Percentiles rank a stretch among this genome's conserved stretches.
These are phyloP conservation scores for Phyllosticta capitalensis DNA, from an alignment of 2,329 filamentous ascomycete genomes.

Conservation along the genomic window DNA sequence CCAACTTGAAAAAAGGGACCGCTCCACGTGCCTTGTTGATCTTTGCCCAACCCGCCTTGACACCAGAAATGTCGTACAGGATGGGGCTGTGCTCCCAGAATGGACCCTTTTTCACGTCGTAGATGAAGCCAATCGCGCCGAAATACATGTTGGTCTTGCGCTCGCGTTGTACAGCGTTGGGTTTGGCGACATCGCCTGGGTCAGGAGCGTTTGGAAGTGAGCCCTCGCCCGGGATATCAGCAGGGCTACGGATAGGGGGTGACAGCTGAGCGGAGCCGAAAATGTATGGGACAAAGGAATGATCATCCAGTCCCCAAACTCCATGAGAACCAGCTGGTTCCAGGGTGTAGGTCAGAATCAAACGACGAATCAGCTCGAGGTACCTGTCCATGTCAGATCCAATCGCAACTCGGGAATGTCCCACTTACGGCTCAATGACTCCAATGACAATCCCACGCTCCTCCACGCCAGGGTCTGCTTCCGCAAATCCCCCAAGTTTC, in stretches of 20 bases:
- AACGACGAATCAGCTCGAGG: slow-evolving; percentile 64
- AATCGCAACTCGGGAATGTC: slow-evolving; percentile 1
- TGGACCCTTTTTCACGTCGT: slow-evolving; percentile 90
- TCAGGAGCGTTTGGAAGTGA: slow-evolving; percentile 60
- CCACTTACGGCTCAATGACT: slow-evolving; percentile 68
- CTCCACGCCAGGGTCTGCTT: slow-evolving; percentile 44
- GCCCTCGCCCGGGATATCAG: slow-evolving; percentile 63
- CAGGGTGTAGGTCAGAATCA: slow-evolving; percentile 85
- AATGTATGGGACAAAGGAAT: slow-evolving; percentile 88
- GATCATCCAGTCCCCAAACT: slow-evolving; percentile 97
- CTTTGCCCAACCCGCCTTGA: slow-evolving; percentile 87
- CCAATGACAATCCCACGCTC: slow-evolving; percentile 76
- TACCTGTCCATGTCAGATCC: slow-evolving; percentile 46
- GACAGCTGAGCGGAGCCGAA: slow-evolving; percentile 88
- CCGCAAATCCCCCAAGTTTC: slow-evolving; percentile 74
- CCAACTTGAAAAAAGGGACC: not conserved
- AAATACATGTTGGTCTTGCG: slow-evolving; percentile 64
- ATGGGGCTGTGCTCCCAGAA: slow-evolving; percentile 95
- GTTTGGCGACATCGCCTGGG: slow-evolving; percentile 53
- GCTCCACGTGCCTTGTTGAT: slow-evolving; percentile 56
- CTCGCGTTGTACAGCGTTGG: slow-evolving; percentile 31
- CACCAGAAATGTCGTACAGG: slow-evolving; percentile 86
- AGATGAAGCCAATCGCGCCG: slow-evolving; percentile 89
- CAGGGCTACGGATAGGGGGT: slow-evolving; percentile 52
- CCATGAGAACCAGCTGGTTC: slow-evolving; percentile 95